Evolutionary conservation across 768 basidiomycete genomes (phyloP).

Genomic region (Gymnopilus junonius): DNA sequence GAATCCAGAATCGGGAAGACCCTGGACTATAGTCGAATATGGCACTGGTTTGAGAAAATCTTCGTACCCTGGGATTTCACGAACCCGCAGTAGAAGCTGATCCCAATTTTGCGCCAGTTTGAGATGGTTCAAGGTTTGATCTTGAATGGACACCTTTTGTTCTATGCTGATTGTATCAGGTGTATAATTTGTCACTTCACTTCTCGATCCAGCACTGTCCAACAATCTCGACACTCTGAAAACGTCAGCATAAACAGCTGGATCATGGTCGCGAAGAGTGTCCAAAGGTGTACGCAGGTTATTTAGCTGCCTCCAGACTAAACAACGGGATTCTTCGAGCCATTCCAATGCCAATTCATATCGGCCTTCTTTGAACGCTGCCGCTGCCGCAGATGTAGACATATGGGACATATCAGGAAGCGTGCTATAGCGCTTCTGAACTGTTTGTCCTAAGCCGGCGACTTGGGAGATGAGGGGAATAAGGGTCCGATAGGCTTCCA

Average conservation of each 20-base stretch:
- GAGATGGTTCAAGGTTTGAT: neutral
- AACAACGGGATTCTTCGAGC: conserved; percentile 28
- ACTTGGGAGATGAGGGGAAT: neutral
- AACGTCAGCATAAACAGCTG: neutral
- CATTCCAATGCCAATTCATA: conserved; percentile 20
- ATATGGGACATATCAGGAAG: neutral
- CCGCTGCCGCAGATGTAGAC: neutral
- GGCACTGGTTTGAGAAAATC: neutral
- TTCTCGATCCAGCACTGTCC: neutral
- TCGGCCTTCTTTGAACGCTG: neutral
- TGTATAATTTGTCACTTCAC: neutral
- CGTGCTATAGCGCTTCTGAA: neutral
- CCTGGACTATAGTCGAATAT: neutral
- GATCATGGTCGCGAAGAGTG: neutral
- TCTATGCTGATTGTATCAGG: neutral
- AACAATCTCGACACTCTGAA: neutral
- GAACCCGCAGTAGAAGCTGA: neutral
- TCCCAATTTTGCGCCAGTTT: neutral
- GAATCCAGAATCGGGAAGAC: neutral
- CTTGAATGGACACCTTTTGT: neutral
- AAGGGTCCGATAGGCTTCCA: neutral
- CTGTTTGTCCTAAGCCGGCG: neutral
- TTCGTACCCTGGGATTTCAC: neutral
- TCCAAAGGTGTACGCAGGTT: conserved; percentile 28
- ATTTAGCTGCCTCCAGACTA: conserved; percentile 26